phyloP scores from a whole-genome alignment of 1,139 yeast species.

The Yamadazyma taylorii region DNA sequence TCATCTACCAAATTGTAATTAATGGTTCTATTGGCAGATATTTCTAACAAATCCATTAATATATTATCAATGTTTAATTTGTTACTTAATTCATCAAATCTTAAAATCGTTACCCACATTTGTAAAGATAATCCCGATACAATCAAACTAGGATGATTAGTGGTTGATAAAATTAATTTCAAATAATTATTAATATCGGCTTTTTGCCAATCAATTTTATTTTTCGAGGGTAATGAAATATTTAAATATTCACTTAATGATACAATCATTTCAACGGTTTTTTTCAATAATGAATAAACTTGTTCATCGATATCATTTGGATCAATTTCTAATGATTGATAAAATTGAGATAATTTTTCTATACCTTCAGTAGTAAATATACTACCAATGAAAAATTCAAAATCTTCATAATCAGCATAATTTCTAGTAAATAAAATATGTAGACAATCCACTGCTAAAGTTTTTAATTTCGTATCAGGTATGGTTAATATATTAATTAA shows the following conservation, averaged over 20 bases:
- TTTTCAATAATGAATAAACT: constrained; percentile 77
- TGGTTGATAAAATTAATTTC: constrained; percentile 73
- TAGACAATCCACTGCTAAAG: constrained; percentile 86
- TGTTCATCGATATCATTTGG: constrained; percentile 79
- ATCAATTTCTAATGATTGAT: constrained; percentile 60
- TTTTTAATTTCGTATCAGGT: constrained; percentile 66
- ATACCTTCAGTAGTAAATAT: constrained; percentile 77
- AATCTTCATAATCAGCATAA: constrained; percentile 70
- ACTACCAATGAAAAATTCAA: constrained; percentile 75
- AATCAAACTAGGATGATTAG: constrained; percentile 82
- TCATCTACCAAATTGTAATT: constrained; percentile 71
- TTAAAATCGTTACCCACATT: constrained; percentile 88
- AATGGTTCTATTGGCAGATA: constrained; percentile 75
- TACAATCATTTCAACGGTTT: constrained; percentile 91
- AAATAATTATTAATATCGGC: constrained; percentile 66
- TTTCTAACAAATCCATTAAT: constrained; percentile 68
- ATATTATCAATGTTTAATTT: constrained; percentile 49
- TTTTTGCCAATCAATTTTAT: constrained; percentile 45
- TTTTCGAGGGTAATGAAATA: constrained; percentile 35
- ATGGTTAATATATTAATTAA: constrained; percentile 59
- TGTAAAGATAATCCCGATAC: constrained; percentile 88
- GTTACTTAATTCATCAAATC: constrained; percentile 72
- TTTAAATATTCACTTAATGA: constrained; percentile 79
- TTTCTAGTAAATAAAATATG: constrained; percentile 84
- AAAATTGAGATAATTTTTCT: constrained; percentile 62